A percentile compares a stretch with the other conserved stretches of the same genome.
Evolutionary conservation across 2,329 filamentous ascomycete genomes (phyloP).

Genomic region (Paraphoma chrysanthemicola): DNA sequence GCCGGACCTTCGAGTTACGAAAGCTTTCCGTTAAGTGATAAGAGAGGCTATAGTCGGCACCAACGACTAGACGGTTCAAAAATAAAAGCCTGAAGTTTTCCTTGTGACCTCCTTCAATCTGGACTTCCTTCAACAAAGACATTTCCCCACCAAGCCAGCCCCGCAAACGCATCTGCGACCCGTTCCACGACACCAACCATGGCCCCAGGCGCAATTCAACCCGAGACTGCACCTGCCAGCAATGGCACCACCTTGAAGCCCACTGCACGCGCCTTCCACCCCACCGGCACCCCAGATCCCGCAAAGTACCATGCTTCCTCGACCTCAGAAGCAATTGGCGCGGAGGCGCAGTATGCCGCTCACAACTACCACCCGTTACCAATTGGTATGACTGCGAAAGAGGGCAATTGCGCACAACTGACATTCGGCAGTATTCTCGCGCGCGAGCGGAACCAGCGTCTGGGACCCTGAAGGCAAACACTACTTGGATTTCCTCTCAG

Average conservation of each 20-base stretch:
- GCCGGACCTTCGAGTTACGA: constrained; percentile 10
- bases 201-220: constrained; percentile 44
- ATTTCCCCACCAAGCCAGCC: constrained; percentile 18
- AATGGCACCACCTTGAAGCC: constrained; percentile 44
- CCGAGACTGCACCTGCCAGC: constrained; percentile 25
- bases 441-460: constrained; percentile 83
- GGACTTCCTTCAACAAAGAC: constrained; percentile 7
- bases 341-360: constrained; percentile 84
- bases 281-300: constrained; percentile 46
- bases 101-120: constrained; percentile 7
- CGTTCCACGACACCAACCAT: constrained; percentile 30
- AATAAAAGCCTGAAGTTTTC: constrained; percentile 24
- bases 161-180: constrained; percentile 21
- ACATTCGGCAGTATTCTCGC: constrained; percentile 66
- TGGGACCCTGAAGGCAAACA: constrained; percentile 94
- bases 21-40: constrained; percentile 25
- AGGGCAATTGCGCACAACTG: constrained; percentile 2
- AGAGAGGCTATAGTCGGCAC: constrained; percentile 35
- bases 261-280: constrained; percentile 48
- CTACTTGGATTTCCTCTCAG: constrained; percentile 97
- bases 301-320: constrained; percentile 76
- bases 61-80: constrained; percentile 15
- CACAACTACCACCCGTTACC: constrained; percentile 99
- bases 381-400: constrained; percentile 60
- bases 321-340: constrained; percentile 77